These are phyloP conservation scores for Nothophytophthora sp. DNA, from an alignment of 352 stramenopile genomes.

Conservation along the genomic window DNA sequence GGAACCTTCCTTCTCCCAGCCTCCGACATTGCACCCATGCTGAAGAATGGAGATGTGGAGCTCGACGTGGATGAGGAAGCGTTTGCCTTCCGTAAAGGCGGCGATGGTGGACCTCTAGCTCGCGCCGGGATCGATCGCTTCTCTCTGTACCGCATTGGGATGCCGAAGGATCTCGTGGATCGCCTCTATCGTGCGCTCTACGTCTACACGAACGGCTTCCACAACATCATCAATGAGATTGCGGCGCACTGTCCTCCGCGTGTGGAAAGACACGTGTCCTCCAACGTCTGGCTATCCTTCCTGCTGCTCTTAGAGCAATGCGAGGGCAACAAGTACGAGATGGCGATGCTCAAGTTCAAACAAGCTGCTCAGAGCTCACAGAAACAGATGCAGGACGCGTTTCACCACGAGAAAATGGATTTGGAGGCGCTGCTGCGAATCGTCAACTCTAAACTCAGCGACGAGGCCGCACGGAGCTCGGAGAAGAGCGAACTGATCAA, in stretches of 20 bases:
- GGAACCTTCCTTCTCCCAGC: conserved; percentile 53
- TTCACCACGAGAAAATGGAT: conserved; percentile 34
- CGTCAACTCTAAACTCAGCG: conserved; percentile 25
- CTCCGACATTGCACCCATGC: conserved; percentile 41
- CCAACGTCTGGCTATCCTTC: conserved; percentile 81
- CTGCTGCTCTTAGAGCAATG: conserved; percentile 78
- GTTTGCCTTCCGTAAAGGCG: conserved; percentile 49
- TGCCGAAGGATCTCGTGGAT: conserved; percentile 80
- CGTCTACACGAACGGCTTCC: conserved; percentile 85
- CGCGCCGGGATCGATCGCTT: conserved; percentile 71
- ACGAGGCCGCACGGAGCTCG: conserved; percentile 33
- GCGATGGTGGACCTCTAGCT: conserved; percentile 40
- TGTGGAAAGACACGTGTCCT: conserved; percentile 76
- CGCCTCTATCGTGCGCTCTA: conserved; percentile 80
- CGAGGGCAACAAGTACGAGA: conserved; percentile 81
- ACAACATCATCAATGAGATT: conserved; percentile 86
- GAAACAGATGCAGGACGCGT: conserved; percentile 50
- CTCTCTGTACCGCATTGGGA: conserved; percentile 70
- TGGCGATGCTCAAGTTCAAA: conserved; percentile 88
- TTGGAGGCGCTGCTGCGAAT: conserved; percentile 37
- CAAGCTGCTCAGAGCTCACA: conserved; percentile 60
- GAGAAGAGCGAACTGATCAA: conserved; percentile 56
- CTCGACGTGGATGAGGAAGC: conserved; percentile 35
- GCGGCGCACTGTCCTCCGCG: conserved; percentile 61
- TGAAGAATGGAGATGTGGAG: conserved; percentile 38